Conservation (phyloP, 305 asterid genomes). For the Caryopteris hybrid region DNA sequence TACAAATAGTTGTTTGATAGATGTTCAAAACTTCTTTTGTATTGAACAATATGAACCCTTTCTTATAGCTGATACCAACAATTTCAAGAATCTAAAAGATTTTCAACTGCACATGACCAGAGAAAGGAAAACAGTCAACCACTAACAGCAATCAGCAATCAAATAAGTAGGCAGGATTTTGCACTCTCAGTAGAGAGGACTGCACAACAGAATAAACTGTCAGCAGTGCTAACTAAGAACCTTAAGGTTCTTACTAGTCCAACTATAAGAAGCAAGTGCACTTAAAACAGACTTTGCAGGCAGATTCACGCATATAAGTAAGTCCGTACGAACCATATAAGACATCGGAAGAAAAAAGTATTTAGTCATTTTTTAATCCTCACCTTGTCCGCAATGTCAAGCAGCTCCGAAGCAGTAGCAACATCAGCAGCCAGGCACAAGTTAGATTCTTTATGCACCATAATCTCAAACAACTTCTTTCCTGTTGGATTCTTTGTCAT, state of each 20-base stretch:
- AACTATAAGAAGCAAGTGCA: constrained; percentile 1
- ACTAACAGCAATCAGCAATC: not conserved
- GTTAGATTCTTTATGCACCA: constrained; percentile 81
- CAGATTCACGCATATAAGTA: not conserved
- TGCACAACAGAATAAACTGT: not conserved
- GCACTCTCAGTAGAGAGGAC: not conserved
- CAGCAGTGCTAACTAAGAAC: not conserved
- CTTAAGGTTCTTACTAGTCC: not conserved
- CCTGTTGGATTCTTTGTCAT: constrained; percentile 83
- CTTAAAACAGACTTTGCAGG: not conserved
- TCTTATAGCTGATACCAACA: not conserved
- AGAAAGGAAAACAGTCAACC: not conserved
- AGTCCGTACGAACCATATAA: not conserved
- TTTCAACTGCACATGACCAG: not conserved
- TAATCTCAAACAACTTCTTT: constrained; percentile 81
- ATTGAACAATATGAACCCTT: not conserved
- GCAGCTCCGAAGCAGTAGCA: constrained; percentile 85
- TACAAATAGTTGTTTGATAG: not conserved
- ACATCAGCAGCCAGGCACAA: constrained; percentile 97
- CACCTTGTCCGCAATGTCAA: constrained; percentile 91
- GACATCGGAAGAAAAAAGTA: not conserved
- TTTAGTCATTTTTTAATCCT: constrained; percentile 4
- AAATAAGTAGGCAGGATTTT: not conserved
- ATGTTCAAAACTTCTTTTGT: not conserved
- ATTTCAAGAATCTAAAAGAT: not conserved